Conservation (phyloP, 2,329 filamentous ascomycete genomes). For the Endothia cerciana region DNA sequence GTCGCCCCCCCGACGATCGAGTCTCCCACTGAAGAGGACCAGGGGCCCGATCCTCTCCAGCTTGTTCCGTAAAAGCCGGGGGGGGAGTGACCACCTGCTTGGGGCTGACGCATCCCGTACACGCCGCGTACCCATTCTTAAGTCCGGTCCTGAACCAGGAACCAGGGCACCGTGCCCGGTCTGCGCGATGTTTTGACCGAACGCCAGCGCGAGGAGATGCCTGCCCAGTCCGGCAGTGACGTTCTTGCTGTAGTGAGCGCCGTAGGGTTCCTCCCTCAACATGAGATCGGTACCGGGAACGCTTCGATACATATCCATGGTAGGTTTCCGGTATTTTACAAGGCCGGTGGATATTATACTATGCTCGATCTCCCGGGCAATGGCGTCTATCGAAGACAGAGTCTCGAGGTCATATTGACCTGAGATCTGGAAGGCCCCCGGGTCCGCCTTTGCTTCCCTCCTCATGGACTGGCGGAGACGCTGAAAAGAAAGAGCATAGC, state of each 20-base stretch:
- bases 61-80: neutral
- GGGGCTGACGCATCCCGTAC: conserved; percentile 2
- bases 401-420: neutral
- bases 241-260: conserved; percentile 7
- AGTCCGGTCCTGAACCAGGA: conserved; percentile 3
- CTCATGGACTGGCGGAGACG: conserved; percentile 3
- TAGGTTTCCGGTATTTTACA: neutral
- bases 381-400: conserved; percentile 13
- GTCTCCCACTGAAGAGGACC: conserved; percentile 13
- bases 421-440: neutral
- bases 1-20: neutral
- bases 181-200: conserved; percentile 23
- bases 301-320: neutral
- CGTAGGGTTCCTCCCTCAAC: conserved; percentile 16
- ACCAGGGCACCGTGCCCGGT: conserved; percentile 7
- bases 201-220: conserved; percentile 16
- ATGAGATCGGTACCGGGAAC: neutral
- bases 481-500: neutral
- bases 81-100: neutral
- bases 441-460: neutral
- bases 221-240: neutral
- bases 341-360: conserved; percentile 14
- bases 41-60: conserved; percentile 11
- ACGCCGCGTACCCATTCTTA: conserved; percentile 13
- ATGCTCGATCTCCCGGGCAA: conserved; percentile 16